Conservation (phyloP, 495 filamentous ascomycete genomes). For the Jackrogersella multiformis region DNA sequence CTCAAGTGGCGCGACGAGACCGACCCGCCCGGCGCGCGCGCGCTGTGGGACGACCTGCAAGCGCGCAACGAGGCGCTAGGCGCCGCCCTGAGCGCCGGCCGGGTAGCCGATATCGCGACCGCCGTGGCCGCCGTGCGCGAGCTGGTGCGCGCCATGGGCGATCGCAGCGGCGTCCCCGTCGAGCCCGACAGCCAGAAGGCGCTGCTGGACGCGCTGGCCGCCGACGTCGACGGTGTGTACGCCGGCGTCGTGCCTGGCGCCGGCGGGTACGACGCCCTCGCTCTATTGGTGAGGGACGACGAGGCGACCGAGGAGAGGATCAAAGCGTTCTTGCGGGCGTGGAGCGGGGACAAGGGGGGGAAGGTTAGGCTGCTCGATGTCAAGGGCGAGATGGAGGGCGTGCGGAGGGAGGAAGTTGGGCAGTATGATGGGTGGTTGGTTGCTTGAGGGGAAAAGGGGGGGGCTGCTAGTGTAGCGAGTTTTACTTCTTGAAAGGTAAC, state of each 20-base stretch:
- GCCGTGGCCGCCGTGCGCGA: slow-evolving; percentile 56
- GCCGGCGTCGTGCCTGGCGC: slow-evolving; percentile 95
- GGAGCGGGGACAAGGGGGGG: slow-evolving; percentile 73
- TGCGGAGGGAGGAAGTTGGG: slow-evolving; percentile 69
- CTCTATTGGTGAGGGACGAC: slow-evolving; percentile 79
- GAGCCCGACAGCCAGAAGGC: slow-evolving; percentile 87
- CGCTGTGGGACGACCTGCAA: slow-evolving; percentile 79
- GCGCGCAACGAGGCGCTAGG: slow-evolving; percentile 76
- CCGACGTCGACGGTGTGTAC: slow-evolving; percentile 77
- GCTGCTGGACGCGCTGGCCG: slow-evolving; percentile 76
- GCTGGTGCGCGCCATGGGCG: slow-evolving; percentile 79
- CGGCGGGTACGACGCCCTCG: slow-evolving; percentile 92
- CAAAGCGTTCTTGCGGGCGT: slow-evolving; percentile 68
- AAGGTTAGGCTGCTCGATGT: slow-evolving; percentile 81
- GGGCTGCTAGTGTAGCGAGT: neutral
- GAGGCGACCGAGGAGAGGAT: slow-evolving; percentile 70
- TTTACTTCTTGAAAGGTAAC: too few relatives aligned
- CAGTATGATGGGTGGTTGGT: slow-evolving; percentile 72
- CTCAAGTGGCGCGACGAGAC: slow-evolving; percentile 80
- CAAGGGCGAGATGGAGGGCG: slow-evolving; percentile 87
- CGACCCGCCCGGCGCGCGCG: slow-evolving; percentile 70
- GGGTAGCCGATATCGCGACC: slow-evolving; percentile 47
- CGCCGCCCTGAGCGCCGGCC: slow-evolving; percentile 61
- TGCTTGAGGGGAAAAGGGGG: neutral
- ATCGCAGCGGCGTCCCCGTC: slow-evolving; percentile 79